Evolutionary conservation across 768 basidiomycete genomes (phyloP).

Genomic region (Termitomyces sp.): DNA sequence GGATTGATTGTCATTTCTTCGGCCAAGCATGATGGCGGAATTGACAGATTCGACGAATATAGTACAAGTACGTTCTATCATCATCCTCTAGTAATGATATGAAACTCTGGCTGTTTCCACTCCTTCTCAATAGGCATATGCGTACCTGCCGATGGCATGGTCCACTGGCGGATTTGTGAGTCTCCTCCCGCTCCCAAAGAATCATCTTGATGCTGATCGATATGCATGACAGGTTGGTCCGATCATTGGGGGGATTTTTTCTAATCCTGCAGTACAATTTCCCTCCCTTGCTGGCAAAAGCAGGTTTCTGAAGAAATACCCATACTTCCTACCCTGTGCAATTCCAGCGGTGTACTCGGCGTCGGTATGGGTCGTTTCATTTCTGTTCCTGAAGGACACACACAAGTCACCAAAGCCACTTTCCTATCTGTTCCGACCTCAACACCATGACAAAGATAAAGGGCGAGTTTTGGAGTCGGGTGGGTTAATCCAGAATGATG

Average conservation of each 20-base stretch:
- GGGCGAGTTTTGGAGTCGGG: not conserved
- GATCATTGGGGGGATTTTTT: not conserved
- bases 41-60: slow-evolving; percentile 71
- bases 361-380: not conserved
- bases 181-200: not conserved
- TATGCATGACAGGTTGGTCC: not conserved
- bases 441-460: not conserved
- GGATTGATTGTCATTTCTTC: not conserved
- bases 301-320: not conserved
- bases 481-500: not conserved
- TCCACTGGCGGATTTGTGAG: slow-evolving; percentile 16
- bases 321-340: not conserved
- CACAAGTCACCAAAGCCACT: not conserved
- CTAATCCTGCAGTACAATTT: not conserved
- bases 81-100: not conserved
- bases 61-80: slow-evolving; percentile 35
- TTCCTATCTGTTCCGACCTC: not conserved
- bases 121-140: slow-evolving; percentile 39
- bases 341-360: not conserved
- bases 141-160: slow-evolving; percentile 55
- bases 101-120: not conserved
- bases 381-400: not conserved
- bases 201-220: not conserved
- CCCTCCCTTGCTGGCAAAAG: not conserved
- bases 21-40: slow-evolving; percentile 58